Evolutionary conservation across 768 basidiomycete species (phyloP).

Genomic region (Lactarius quietus): DNA sequence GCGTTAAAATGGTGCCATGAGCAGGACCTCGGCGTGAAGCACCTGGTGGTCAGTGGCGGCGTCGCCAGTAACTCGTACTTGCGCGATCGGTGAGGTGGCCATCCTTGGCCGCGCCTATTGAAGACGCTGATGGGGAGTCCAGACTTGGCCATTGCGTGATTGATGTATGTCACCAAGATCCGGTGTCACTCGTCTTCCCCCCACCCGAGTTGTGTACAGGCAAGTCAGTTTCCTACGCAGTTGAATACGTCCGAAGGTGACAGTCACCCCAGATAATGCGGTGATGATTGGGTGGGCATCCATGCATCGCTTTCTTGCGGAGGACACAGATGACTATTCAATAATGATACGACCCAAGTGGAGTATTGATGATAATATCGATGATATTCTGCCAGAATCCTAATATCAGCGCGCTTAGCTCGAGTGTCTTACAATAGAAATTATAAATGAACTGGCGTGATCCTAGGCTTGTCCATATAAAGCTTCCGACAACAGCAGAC

Average conservation of each 20-base stretch:
- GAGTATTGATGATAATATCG: slow-evolving; percentile 54
- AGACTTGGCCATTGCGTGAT: slow-evolving; percentile 37
- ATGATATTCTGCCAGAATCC: neutral
- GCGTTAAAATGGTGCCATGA: slow-evolving; percentile 45
- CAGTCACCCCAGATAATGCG: slow-evolving; percentile 69
- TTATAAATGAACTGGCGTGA: neutral
- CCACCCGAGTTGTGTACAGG: slow-evolving; percentile 80
- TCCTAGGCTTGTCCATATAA: slow-evolving; percentile 16
- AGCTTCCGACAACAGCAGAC: neutral
- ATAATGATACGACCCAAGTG: slow-evolving; percentile 67
- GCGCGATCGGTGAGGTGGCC: slow-evolving; percentile 52
- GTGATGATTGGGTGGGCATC: slow-evolving; percentile 96
- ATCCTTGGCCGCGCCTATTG: slow-evolving; percentile 12
- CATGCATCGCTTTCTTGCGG: slow-evolving; percentile 69
- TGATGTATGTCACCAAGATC: slow-evolving; percentile 30
- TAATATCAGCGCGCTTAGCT: slow-evolving; percentile 1
- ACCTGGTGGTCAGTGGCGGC: slow-evolving; percentile 86
- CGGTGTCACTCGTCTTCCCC: slow-evolving; percentile 62
- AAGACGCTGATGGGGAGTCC: neutral
- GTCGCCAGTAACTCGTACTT: slow-evolving; percentile 85
- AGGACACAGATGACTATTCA: slow-evolving; percentile 58
- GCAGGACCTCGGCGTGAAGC: slow-evolving; percentile 43
- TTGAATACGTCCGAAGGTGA: neutral
- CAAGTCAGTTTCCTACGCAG: slow-evolving; percentile 31
- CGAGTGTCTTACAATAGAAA: neutral